phyloP scores from a whole-genome alignment of 139 green algal genomes.

The Diplosphaera chodatii region DNA sequence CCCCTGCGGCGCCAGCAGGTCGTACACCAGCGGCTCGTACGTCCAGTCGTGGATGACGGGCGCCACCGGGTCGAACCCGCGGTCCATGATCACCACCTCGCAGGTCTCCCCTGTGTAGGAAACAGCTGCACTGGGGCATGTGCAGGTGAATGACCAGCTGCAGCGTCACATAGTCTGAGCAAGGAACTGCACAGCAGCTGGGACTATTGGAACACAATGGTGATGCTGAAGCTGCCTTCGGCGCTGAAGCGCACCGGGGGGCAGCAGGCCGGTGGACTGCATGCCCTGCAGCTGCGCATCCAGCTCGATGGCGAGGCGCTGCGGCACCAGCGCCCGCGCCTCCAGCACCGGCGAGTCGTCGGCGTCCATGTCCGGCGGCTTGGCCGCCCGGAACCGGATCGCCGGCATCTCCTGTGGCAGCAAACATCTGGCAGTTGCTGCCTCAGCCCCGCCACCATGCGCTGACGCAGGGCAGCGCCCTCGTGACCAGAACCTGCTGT shows the following conservation, averaged over 20 bases:
- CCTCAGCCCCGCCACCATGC: no score
- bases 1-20: conserved; percentile 73
- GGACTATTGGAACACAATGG: no score
- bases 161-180: no score
- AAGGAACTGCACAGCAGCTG: no score
- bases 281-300: conserved; percentile 40
- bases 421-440: neutral
- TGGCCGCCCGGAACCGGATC: conserved; percentile 51
- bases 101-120: conserved; percentile 47
- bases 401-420: conserved; percentile 50
- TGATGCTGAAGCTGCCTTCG: no score
- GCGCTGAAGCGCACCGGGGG: conserved; percentile 12
- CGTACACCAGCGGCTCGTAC: conserved; percentile 91
- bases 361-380: conserved; percentile 43
- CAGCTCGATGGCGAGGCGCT: conserved; percentile 63
- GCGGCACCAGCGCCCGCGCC: conserved; percentile 37
- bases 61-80: conserved; percentile 74
- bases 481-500: no score
- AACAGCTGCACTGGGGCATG: no score
- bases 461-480: no score
- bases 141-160: no score
- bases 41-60: conserved; percentile 97
- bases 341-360: conserved; percentile 38
- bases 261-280: conserved; percentile 38
- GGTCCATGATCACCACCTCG: conserved; percentile 91